Base-by-base conservation (phyloP, 2,329 filamentous ascomycete genomes). In the Lasiodiplodia sp. region DNA sequence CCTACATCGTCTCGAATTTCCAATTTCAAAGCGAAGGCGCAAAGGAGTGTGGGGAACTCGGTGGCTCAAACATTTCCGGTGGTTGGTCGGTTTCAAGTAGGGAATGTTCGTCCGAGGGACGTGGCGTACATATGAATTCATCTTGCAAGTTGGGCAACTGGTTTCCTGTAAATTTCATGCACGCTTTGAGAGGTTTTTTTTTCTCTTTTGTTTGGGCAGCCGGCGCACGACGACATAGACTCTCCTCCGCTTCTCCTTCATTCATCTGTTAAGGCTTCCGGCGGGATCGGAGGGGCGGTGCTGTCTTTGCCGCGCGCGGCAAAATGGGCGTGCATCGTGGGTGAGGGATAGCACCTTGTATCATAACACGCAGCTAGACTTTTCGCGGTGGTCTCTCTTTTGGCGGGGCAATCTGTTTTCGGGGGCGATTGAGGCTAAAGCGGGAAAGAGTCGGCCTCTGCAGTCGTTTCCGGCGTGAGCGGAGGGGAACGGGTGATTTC, bases 1-100 rank as follows among this genome's bases (percentile, higher is more conserved):
- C 40, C 60, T 64, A 64, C 23, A 64, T 64, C 60, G 47, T 64
- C 47, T 64, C 60, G 31, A 64, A 49, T 64, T 64, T 64, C 60
- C 51, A 52, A n/a, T 51, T 64, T 64, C 60, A 64, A 52, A 64
- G 60, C 60, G 60, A 64, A 64, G 60, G 60, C 60, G 60, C 31
- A 63, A 64, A 37, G 60, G 60, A 64, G 60, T 64, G 60, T 52
- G 60, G 60, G 40, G 40, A 63, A 63, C 31, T 63, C 58, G 58
- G 58, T 25, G 44, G 58, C 7, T 38, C 51, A 25, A 31, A 64
- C 60, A 52, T 52, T 18, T 38, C 23, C 44, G 60, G 31, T 47
- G 47, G 28, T 64, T 47, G 60, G 60, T 64, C 47, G 60, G 60
- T 64, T 64, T 52, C 31, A 64, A 52, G 60, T 64, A 52, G 28